Percentiles rank a stretch among this genome's conserved stretches.
phyloP scores from a whole-genome alignment of 495 filamentous ascomycete species.

The Neurospora sp. region DNA sequence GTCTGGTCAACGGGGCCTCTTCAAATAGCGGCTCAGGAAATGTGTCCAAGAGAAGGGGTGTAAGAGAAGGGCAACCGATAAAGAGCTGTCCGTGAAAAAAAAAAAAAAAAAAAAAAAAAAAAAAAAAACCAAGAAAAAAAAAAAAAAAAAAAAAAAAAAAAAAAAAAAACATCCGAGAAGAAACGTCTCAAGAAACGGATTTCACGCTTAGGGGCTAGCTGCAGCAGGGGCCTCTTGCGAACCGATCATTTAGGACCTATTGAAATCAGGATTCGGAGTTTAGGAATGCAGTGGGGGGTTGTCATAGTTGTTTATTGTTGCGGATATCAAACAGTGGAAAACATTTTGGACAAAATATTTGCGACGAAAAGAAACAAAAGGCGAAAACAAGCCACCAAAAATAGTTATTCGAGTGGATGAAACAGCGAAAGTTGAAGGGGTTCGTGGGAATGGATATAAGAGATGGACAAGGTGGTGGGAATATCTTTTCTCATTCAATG shows the following conservation, averaged over 20 bases:
- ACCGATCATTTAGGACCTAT: neutral
- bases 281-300: neutral
- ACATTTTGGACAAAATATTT: neutral
- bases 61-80: neutral
- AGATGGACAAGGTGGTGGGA: neutral
- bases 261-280: neutral
- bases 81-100: neutral
- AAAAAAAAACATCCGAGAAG: neutral
- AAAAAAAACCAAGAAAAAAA: no score
- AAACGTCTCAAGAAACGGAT: neutral
- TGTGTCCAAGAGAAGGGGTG: neutral
- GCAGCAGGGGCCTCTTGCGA: neutral
- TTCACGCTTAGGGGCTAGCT: neutral
- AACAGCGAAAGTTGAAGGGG: neutral
- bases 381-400: neutral
- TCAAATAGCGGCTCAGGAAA: neutral
- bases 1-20: neutral
- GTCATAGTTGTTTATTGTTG: neutral
- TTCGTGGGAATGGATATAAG: neutral
- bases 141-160: no score
- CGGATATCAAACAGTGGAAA: neutral
- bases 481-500: neutral
- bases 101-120: no score
- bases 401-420: neutral
- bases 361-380: neutral